Conservation (phyloP, 805 yeast genomes). For the Cyberlindnera misumaiensis region DNA sequence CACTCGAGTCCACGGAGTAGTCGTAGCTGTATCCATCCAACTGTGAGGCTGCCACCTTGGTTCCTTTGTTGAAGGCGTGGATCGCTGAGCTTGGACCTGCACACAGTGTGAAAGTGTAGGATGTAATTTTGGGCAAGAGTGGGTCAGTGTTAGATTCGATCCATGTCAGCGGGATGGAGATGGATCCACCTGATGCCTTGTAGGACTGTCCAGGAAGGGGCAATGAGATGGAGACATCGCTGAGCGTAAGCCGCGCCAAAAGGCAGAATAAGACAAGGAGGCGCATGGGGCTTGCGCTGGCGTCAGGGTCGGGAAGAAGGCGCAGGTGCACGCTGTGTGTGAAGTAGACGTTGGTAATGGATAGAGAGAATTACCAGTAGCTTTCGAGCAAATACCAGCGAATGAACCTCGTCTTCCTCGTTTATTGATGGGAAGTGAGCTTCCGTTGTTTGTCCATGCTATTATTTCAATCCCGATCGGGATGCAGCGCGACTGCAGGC, state of each 20-base stretch:
- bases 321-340: too few species aligned
- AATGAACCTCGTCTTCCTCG: too few species aligned
- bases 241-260: background rate
- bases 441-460: too few species aligned
- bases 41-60: conserved; percentile 23
- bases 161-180: conserved; percentile 39
- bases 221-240: conserved; percentile 24
- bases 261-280: background rate
- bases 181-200: conserved; percentile 22
- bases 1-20: conserved; percentile 35
- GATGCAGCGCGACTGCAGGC: too few species aligned
- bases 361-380: too few species aligned
- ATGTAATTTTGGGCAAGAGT: conserved; percentile 33
- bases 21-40: conserved; percentile 29
- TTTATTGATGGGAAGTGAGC: too few species aligned
- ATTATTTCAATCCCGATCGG: too few species aligned
- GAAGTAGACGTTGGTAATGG: too few species aligned
- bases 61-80: conserved; percentile 30
- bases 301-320: too few species aligned
- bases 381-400: too few species aligned
- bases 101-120: conserved; percentile 52
- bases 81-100: conserved; percentile 57
- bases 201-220: conserved; percentile 18
- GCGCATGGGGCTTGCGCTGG: too few species aligned
- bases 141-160: conserved; percentile 47